These are phyloP conservation scores for Colletotrichum orbiculare DNA, from an alignment of 2,329 filamentous ascomycete genomes.

Conservation along the genomic window DNA sequence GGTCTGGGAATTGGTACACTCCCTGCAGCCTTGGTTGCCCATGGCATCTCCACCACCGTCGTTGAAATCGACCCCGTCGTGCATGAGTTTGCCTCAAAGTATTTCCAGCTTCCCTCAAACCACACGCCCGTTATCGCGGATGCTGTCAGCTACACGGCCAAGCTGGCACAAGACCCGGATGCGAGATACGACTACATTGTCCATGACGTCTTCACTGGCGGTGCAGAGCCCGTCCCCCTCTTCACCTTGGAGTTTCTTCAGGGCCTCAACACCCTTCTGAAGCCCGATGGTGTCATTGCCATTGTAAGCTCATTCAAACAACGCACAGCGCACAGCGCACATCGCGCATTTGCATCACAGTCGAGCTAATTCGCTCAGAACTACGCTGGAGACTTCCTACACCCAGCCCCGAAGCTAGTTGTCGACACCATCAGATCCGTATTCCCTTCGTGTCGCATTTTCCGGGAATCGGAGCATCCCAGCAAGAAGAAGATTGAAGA, in stretches of 20 bases:
- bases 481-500: conserved; percentile 59
- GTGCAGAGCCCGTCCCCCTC: conserved; percentile 87
- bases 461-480: conserved; percentile 76
- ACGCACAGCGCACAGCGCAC: background rate
- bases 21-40: conserved; percentile 84
- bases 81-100: conserved; percentile 82
- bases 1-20: conserved; percentile 94
- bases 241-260: conserved; percentile 89
- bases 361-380: conserved; percentile 66
- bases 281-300: conserved; percentile 83
- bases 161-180: conserved; percentile 53
- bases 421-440: conserved; percentile 84
- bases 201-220: conserved; percentile 97
- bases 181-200: conserved; percentile 88
- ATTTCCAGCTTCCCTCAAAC: conserved; percentile 83
- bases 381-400: conserved; percentile 88
- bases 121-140: conserved; percentile 86
- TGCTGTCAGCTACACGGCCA: conserved; percentile 75
- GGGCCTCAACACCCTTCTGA: conserved; percentile 77
- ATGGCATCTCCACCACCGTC: conserved; percentile 92
- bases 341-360: conserved; percentile 33
- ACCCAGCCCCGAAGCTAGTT: conserved; percentile 81
- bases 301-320: conserved; percentile 69
- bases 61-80: conserved; percentile 95
- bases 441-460: conserved; percentile 92